Evolutionary conservation across 2,329 filamentous ascomycete species (phyloP).

Genomic region (Colletotrichum sp.): DNA sequence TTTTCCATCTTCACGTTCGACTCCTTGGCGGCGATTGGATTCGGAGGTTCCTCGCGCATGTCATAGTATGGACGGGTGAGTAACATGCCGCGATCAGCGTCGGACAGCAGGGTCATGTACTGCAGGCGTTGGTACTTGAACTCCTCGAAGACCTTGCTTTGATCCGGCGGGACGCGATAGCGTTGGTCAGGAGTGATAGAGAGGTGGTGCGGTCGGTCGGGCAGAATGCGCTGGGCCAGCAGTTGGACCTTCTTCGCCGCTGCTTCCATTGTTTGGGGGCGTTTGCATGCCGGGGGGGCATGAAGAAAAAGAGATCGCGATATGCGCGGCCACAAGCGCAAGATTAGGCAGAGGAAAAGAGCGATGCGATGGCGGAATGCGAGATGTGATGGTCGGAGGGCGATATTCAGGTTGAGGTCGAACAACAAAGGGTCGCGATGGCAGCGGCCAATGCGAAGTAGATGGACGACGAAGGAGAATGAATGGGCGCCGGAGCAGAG

Average conservation of each 20-base stretch:
- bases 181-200: slow-evolving; percentile 52
- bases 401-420: background rate
- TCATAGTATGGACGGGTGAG: slow-evolving; percentile 62
- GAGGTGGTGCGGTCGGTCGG: slow-evolving; percentile 58
- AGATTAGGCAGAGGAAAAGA: background rate
- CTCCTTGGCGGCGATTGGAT: slow-evolving; percentile 43
- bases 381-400: slow-evolving; percentile 4
- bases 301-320: slow-evolving; percentile 8
- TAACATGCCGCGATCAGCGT: slow-evolving; percentile 62
- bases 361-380: background rate
- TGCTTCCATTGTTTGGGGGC: slow-evolving; percentile 60
- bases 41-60: slow-evolving; percentile 57
- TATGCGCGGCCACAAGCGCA: slow-evolving; percentile 1
- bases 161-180: slow-evolving; percentile 48
- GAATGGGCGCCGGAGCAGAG: slow-evolving; percentile 28
- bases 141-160: slow-evolving; percentile 49
- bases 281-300: slow-evolving; percentile 24
- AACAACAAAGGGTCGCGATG: slow-evolving; percentile 20
- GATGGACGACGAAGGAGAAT: background rate
- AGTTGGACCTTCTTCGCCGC: slow-evolving; percentile 61
- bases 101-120: slow-evolving; percentile 62
- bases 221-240: slow-evolving; percentile 57
- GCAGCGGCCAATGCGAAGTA: slow-evolving; percentile 6
- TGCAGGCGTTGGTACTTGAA: slow-evolving; percentile 56
- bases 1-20: slow-evolving; percentile 48